Evolutionary conservation across 768 basidiomycete genomes (phyloP).

Genomic region (Amanita muscaria): DNA sequence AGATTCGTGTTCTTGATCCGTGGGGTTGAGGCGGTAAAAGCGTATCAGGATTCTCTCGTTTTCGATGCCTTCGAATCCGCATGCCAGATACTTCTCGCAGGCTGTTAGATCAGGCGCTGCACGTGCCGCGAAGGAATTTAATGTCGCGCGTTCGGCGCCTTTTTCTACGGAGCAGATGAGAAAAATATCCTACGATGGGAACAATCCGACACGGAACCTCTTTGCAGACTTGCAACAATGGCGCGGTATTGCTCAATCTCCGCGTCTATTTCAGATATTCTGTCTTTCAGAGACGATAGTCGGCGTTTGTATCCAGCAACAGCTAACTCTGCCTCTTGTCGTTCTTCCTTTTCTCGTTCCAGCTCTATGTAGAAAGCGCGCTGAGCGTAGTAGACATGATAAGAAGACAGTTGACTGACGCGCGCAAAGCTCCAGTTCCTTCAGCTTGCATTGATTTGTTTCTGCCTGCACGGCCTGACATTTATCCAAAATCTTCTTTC

Average conservation of each 20-base stretch:
- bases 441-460: slow-evolving; percentile 66
- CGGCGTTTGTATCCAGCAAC: slow-evolving; percentile 58
- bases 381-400: background rate
- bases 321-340: slow-evolving; percentile 58
- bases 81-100: slow-evolving; percentile 50
- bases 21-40: slow-evolving; percentile 56
- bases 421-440: slow-evolving; percentile 70
- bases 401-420: slow-evolving; percentile 33
- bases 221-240: slow-evolving; percentile 48
- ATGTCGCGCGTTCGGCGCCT: slow-evolving; percentile 49
- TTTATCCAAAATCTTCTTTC: slow-evolving; percentile 55
- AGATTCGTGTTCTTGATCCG: slow-evolving; percentile 53
- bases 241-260: slow-evolving; percentile 71
- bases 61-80: slow-evolving; percentile 72
- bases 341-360: slow-evolving; percentile 63
- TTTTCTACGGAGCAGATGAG: slow-evolving; percentile 39
- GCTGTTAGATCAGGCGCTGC: slow-evolving; percentile 46
- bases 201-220: slow-evolving; percentile 34
- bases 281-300: slow-evolving; percentile 53
- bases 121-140: slow-evolving; percentile 44
- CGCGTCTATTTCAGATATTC: slow-evolving; percentile 44
- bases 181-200: background rate
- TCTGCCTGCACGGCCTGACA: slow-evolving; percentile 55
- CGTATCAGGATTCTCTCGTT: slow-evolving; percentile 64
- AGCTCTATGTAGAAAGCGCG: slow-evolving; percentile 34